Base-by-base conservation (phyloP, 345 rosid species). In the Raphanus sativus region DNA sequence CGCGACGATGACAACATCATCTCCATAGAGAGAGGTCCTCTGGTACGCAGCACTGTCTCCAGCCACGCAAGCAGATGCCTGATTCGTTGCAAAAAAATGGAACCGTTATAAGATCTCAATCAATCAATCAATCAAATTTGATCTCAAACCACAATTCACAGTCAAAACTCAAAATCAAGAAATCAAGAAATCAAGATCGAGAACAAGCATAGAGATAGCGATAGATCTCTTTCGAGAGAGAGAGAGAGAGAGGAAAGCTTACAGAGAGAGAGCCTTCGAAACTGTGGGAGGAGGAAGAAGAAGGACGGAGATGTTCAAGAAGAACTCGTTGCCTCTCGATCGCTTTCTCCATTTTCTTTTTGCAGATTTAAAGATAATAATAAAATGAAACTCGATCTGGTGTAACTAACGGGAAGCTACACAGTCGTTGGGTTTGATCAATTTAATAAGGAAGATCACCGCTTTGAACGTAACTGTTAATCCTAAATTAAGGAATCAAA, bases 1-100 rank as follows among this genome's bases (percentile, higher is more conserved):
- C 99, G 98, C 96, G 1, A 93, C 99, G 62, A 93, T 87, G 34
- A 93, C 99, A 30, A 93, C 92, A 81, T 96, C 99, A 55, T 95
- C 98, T 1, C 96, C 99, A 75, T 81, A 91, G 2, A 73, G 83
- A 64, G 91, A 82, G 10, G 90, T 82, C 79, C 99, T 87, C 30
- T 88, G 97, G 79, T 95, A 91, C 0, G 94, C 94, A 40, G 99
- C 89, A 75, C 96, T 92, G 73, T 91, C 96, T n/a, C 98, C 99
- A 42, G 98, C 97, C 67, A 82, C 77, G 65, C 99, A 96, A 16
- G 86, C 87, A 65, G 97, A 91, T 69, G 97, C 91, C 99, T 93
- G 82, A 8, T 3, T 58, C 63, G 3, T 28, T 61, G n/a, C 8
- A 21, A 21, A 21, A 4, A 9, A 24, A 12, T 34, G 11, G 60